A percentile compares a stretch with the other conserved stretches of the same genome.
phyloP scores from a whole-genome alignment of 139 green algal genomes.

The Mychonastes homosphaera region DNA sequence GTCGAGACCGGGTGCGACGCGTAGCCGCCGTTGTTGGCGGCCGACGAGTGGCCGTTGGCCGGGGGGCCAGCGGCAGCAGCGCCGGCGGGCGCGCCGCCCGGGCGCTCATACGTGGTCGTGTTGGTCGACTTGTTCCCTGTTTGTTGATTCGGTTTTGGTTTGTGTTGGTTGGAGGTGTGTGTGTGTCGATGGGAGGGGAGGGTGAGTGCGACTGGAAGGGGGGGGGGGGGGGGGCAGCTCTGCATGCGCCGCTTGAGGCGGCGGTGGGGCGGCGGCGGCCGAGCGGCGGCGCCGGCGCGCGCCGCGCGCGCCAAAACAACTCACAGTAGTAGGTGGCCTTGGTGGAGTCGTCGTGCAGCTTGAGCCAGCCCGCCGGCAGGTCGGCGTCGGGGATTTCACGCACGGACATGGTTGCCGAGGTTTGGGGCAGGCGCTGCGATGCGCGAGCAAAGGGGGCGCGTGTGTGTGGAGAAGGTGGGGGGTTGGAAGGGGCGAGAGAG shows the following conservation, averaged over 20 bases:
- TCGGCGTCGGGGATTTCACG: background rate
- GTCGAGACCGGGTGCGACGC: background rate
- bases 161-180: slow-evolving; percentile 17
- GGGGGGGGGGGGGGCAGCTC: background rate
- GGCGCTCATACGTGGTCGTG: slow-evolving; percentile 58
- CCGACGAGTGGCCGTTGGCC: background rate
- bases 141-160: too few relatives aligned
- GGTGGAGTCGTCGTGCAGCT: background rate
- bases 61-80: background rate
- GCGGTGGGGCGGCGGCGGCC: background rate
- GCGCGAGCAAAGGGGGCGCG: background rate
- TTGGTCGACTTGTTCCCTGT: too few relatives aligned
- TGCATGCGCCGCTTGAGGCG: background rate
- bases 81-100: slow-evolving; percentile 10
- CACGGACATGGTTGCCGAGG: background rate
- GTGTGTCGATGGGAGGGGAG: background rate
- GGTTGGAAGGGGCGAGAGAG: background rate
- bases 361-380: background rate
- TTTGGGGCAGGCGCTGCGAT: background rate
- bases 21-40: background rate
- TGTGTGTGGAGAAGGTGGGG: background rate
- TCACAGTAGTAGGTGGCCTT: background rate
- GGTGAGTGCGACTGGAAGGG: background rate
- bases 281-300: background rate
- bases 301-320: too few relatives aligned